Evolutionary conservation across 2,329 filamentous ascomycete species (phyloP).

Genomic region (Ramichloridium luteum): DNA sequence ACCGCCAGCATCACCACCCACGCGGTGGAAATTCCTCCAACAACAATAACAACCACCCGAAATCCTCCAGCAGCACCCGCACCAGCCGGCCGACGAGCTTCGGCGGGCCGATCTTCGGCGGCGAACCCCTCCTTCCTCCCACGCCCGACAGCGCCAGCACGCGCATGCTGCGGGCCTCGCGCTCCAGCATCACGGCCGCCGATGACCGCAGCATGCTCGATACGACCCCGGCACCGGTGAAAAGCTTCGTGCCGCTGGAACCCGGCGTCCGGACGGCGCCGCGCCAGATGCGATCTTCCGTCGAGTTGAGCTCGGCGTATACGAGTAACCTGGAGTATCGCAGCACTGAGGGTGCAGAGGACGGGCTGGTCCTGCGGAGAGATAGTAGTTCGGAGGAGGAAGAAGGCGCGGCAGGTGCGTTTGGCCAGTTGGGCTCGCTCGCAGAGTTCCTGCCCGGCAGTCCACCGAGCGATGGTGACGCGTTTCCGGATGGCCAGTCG

Average conservation of each 20-base stretch:
- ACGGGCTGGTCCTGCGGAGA: constrained; percentile 4
- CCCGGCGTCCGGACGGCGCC: constrained; percentile 16
- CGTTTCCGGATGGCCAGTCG: constrained; percentile 24
- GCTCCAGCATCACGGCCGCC: constrained; percentile 15
- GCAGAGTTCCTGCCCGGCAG: background rate
- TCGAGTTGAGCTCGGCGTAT: constrained; percentile 19
- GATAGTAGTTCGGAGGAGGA: constrained; percentile 13
- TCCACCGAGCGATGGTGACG: constrained; percentile 18
- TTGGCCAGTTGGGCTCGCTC: background rate
- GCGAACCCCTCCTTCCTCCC: constrained; percentile 21
- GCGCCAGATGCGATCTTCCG: constrained; percentile 20
- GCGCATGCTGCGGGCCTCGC: constrained; percentile 21
- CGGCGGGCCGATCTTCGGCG: constrained; percentile 16
- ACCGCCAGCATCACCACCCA: background rate
- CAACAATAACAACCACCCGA: no score
- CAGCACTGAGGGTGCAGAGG: no score
- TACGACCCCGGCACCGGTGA: constrained; percentile 13
- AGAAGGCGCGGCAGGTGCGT: constrained; percentile 3
- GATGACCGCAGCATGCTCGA: constrained; percentile 16
- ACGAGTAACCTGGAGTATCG: constrained; percentile 14
- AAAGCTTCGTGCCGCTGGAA: constrained; percentile 12
- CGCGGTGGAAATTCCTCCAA: no score
- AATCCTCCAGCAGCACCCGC: no score
- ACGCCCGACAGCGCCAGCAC: constrained; percentile 25
- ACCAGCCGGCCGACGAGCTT: constrained; percentile 9